phyloP scores from a whole-genome alignment of 225 moss, liverwort and hornwort genomes.

The Lunularia cruciata region DNA sequence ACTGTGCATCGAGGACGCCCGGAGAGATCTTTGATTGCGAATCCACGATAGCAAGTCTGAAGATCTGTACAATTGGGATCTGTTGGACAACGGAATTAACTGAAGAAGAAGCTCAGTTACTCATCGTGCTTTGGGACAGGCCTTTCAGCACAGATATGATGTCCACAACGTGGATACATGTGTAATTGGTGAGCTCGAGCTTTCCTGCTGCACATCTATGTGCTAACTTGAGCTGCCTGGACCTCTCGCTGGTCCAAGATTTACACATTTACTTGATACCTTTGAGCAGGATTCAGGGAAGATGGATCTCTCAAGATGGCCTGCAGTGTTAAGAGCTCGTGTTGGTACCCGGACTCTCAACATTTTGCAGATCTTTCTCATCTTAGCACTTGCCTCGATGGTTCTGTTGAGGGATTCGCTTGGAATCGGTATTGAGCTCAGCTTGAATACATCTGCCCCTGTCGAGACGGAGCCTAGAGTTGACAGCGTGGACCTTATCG shows the following conservation, averaged over 20 bases:
- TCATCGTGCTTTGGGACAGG: background rate
- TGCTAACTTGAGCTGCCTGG: background rate
- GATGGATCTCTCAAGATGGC: constrained; percentile 6
- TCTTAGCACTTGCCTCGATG: background rate
- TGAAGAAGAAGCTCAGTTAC: no score
- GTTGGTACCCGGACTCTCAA: background rate
- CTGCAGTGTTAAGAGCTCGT: background rate
- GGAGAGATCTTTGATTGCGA: background rate
- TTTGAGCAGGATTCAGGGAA: background rate
- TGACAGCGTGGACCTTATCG: background rate
- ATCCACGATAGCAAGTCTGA: background rate
- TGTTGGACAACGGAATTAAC: no score
- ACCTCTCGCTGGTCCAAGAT: no score
- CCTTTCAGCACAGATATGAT: background rate
- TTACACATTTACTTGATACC: background rate
- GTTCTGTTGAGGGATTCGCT: constrained; percentile 16
- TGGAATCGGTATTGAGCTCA: constrained; percentile 10
- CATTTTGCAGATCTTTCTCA: constrained; percentile 8
- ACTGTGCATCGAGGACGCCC: background rate
- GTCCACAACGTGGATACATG: background rate
- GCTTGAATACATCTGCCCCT: background rate
- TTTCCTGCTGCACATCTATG: background rate
- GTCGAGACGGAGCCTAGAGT: background rate
- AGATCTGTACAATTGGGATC: no score
- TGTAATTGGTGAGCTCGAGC: background rate